These are phyloP conservation scores for Ceriops decandra DNA, from an alignment of 345 rosid species.

Conservation along the genomic window DNA sequence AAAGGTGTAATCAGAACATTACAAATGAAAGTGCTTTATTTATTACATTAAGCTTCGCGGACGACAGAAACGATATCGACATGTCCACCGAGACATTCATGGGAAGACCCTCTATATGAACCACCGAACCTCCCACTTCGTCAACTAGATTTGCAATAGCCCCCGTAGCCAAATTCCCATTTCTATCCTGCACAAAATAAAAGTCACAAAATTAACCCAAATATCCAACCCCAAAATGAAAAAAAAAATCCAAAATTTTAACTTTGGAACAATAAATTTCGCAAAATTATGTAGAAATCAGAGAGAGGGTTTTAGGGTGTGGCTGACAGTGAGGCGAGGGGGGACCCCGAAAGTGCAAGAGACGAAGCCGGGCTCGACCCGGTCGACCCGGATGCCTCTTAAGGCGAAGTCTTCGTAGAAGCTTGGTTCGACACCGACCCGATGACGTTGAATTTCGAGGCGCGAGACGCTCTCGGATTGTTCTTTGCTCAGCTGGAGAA, in stretches of 20 bases:
- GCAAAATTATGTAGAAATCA: no score
- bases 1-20: no score
- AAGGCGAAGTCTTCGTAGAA: constrained; percentile 60
- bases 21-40: not conserved
- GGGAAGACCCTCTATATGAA: constrained; percentile 55
- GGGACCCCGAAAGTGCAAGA: constrained; percentile 80
- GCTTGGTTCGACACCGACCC: constrained; percentile 34
- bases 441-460: constrained; percentile 43
- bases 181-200: constrained; percentile 51
- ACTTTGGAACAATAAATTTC: no score
- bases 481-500: constrained; percentile 42
- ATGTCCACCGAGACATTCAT: constrained; percentile 81
- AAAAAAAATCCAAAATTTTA: no score
- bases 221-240: not conserved
- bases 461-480: constrained; percentile 43
- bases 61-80: constrained; percentile 65
- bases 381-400: constrained; percentile 73
- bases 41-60: constrained; percentile 22
- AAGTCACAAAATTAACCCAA: not conserved
- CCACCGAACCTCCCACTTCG: constrained; percentile 73
- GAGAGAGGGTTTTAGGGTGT: constrained; percentile 6
- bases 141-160: constrained; percentile 87
- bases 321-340: constrained; percentile 71
- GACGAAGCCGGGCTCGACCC: constrained; percentile 64
- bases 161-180: constrained; percentile 68